These are phyloP conservation scores for Heliamphora exappendiculata DNA, from an alignment of 148 eudicot species.

Conservation along the genomic window DNA sequence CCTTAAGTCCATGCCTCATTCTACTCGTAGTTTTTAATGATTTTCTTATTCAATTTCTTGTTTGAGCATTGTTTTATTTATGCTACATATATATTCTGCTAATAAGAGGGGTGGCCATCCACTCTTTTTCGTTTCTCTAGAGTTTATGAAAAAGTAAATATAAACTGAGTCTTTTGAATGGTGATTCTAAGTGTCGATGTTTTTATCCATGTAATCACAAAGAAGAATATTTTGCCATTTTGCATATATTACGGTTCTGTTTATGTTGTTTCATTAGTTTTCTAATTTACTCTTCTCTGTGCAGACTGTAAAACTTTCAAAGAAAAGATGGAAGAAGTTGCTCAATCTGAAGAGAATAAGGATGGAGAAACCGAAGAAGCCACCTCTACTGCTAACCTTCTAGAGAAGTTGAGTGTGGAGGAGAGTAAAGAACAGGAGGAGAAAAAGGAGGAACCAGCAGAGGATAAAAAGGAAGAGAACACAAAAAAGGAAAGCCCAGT, in stretches of 20 bases:
- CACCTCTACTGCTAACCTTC: constrained; percentile 1
- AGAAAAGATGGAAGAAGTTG: constrained; percentile 8
- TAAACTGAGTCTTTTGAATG: not conserved
- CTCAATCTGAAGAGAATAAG: not conserved
- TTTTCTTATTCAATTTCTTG: too few species aligned
- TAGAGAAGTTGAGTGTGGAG: constrained; percentile 6
- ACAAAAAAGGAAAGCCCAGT: constrained; percentile 2
- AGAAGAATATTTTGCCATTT: not conserved
- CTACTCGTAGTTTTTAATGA: too few species aligned
- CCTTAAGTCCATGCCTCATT: too few species aligned
- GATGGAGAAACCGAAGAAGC: constrained; percentile 4
- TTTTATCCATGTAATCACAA: too few species aligned
- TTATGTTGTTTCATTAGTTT: not conserved
- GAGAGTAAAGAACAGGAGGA: constrained; percentile 12
- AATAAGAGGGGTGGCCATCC: not conserved
- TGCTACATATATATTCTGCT: too few species aligned
- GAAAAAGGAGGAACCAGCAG: constrained; percentile 5
- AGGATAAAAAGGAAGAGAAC: constrained; percentile 3
- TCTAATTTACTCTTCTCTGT: not conserved
- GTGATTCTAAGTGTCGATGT: not conserved
- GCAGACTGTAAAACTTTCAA: constrained; percentile 6
- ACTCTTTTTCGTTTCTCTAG: not conserved
- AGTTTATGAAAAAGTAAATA: not conserved
- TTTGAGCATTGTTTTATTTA: too few species aligned
- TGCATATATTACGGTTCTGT: not conserved